A percentile compares a stretch with the other conserved stretches of the same genome.
phyloP scores from a whole-genome alignment of 768 basidiomycete genomes.

The Psilocybe tampanensis region DNA sequence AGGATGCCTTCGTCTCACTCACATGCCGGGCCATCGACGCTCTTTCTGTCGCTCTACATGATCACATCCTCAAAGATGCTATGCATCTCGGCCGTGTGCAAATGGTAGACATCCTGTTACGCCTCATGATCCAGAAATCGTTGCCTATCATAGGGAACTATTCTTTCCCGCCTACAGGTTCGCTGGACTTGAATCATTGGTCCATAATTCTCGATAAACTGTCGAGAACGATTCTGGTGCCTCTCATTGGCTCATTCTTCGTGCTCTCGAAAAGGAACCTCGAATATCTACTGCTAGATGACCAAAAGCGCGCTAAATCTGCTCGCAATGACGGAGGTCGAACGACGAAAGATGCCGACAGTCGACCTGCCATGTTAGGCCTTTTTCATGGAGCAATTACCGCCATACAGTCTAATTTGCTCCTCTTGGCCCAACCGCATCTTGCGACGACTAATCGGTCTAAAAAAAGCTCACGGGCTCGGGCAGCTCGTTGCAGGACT shows the following conservation, averaged over 20 bases:
- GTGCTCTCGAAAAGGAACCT: constrained; percentile 24
- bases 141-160: background rate
- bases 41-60: constrained; percentile 15
- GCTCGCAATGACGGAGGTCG: background rate
- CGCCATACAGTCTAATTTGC: background rate
- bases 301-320: constrained; percentile 2
- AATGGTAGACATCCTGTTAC: constrained; percentile 8
- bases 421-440: background rate
- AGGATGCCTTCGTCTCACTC: constrained; percentile 27
- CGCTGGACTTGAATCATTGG: background rate
- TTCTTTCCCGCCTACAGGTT: background rate
- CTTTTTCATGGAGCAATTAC: constrained; percentile 16
- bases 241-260: constrained; percentile 29
- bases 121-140: constrained; percentile 7
- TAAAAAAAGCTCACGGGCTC: background rate
- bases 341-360: constrained; percentile 8
- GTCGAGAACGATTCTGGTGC: constrained; percentile 9
- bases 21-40: constrained; percentile 32
- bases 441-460: background rate
- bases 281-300: constrained; percentile 4
- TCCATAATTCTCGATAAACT: constrained; percentile 2
- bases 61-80: constrained; percentile 8
- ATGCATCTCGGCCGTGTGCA: constrained; percentile 22
- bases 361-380: constrained; percentile 17
- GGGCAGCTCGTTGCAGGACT: background rate